These are phyloP conservation scores for Phaeosphaeriaceae sp. DNA, from an alignment of 2,329 filamentous ascomycete genomes.

Conservation along the genomic window DNA sequence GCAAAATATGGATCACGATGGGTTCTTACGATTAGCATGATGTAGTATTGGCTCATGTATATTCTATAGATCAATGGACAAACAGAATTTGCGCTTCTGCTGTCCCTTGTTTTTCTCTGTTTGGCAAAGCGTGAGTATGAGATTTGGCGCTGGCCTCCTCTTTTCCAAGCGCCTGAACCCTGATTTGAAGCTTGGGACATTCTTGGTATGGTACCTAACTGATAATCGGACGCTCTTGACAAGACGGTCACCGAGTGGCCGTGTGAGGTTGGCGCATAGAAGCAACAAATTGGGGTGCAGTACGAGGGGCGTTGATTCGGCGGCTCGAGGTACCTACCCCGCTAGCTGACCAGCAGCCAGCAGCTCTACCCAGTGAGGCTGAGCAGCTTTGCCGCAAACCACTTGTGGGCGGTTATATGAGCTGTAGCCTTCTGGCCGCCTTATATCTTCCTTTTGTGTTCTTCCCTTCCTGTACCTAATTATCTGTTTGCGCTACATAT, in stretches of 20 bases:
- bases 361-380: constrained; percentile 39
- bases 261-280: constrained; percentile 19
- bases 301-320: constrained; percentile 30
- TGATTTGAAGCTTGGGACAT: neutral
- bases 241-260: constrained; percentile 3
- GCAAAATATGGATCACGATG: neutral
- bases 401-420: constrained; percentile 30
- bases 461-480: neutral
- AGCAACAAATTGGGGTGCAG: constrained; percentile 3
- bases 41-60: neutral
- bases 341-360: constrained; percentile 24
- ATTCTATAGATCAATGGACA: neutral
- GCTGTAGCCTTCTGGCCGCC: constrained; percentile 23
- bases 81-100: constrained; percentile 5
- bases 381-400: constrained; percentile 37
- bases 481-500: neutral
- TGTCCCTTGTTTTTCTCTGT: neutral
- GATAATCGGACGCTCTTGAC: no score
- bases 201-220: no score
- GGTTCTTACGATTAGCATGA: neutral
- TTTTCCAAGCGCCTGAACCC: constrained; percentile 21
- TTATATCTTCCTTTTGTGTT: constrained; percentile 11
- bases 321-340: constrained; percentile 40
- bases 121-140: no score
- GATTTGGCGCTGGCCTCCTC: no score